phyloP scores from a whole-genome alignment of 2,329 filamentous ascomycete genomes.

The Calonectria hawksworthii region DNA sequence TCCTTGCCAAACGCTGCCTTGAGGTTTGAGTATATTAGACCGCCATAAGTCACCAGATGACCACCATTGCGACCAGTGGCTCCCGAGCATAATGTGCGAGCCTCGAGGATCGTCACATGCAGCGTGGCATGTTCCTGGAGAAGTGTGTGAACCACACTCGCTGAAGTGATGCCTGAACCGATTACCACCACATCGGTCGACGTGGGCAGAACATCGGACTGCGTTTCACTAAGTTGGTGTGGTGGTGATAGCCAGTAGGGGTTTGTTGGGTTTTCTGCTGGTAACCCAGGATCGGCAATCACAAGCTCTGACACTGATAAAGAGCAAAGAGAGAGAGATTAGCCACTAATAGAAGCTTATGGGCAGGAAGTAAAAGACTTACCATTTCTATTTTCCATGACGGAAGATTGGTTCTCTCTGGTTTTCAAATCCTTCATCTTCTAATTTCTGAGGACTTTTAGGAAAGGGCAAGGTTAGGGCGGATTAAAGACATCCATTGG shows the following conservation, averaged over 20 bases:
- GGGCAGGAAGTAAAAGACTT: no score
- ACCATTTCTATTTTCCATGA: no score
- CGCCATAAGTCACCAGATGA: conserved; percentile 42
- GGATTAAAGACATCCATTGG: no score
- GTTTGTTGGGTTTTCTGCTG: background rate
- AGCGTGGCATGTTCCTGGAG: conserved; percentile 25
- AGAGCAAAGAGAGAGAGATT: no score
- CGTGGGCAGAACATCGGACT: conserved; percentile 31
- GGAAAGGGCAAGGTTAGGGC: no score
- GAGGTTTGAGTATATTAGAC: conserved; percentile 52
- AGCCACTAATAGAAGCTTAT: no score
- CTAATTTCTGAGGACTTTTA: no score
- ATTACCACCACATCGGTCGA: conserved; percentile 41
- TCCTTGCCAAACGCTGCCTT: conserved; percentile 46
- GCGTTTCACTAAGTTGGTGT: conserved; percentile 33
- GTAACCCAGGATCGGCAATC: background rate
- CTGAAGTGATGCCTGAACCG: conserved; percentile 44
- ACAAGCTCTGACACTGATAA: no score
- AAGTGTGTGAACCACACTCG: conserved; percentile 36
- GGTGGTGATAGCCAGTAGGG: background rate
- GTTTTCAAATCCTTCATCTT: no score
- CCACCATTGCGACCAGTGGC: no score
- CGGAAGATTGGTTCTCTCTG: no score
- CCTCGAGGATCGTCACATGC: conserved; percentile 40
- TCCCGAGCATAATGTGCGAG: conserved; percentile 37